Percentiles rank a stretch among this genome's conserved stretches.
These are phyloP conservation scores for Lecanosticta acicola DNA, from an alignment of 2,329 filamentous ascomycete species.

Conservation along the genomic window DNA sequence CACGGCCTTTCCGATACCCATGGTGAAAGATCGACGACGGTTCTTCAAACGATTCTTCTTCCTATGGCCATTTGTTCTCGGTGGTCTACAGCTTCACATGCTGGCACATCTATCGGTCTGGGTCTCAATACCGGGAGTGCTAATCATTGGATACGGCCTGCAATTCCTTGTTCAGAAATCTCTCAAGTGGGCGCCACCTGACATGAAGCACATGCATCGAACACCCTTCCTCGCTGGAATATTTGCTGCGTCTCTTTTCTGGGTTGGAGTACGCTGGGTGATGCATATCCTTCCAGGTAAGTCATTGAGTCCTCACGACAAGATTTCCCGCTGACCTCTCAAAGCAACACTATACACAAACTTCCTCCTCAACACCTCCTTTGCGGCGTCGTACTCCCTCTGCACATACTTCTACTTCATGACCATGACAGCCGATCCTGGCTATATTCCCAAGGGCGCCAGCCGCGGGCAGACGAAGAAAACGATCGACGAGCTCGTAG, in stretches of 20 bases:
- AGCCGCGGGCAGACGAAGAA: slow-evolving; percentile 86
- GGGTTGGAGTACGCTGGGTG: slow-evolving; percentile 71
- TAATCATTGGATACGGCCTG: slow-evolving; percentile 61
- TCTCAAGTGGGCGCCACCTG: slow-evolving; percentile 73
- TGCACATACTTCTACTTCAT: slow-evolving; percentile 82
- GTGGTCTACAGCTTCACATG: slow-evolving; percentile 66
- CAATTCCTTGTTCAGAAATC: slow-evolving; percentile 74
- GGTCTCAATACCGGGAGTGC: slow-evolving; percentile 65
- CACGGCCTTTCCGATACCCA: slow-evolving; percentile 66
- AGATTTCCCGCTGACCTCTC: slow-evolving; percentile 22
- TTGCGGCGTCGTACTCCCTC: slow-evolving; percentile 58
- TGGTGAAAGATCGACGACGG: slow-evolving; percentile 68
- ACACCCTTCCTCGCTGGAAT: slow-evolving; percentile 93
- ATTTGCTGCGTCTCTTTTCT: slow-evolving; percentile 80
- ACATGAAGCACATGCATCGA: slow-evolving; percentile 85
- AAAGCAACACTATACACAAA: slow-evolving; percentile 60
- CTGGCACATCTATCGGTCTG: slow-evolving; percentile 70
- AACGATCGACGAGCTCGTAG: slow-evolving; percentile 80
- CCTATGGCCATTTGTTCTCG: slow-evolving; percentile 73
- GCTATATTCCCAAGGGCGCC: slow-evolving; percentile 84
- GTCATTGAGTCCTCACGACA: slow-evolving; percentile 24
- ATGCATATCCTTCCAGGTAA: slow-evolving; percentile 66
- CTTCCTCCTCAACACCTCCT: slow-evolving; percentile 72
- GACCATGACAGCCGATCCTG: slow-evolving; percentile 83
- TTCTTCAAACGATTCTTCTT: slow-evolving; percentile 86